Conservation (phyloP, 495 filamentous ascomycete genomes). For the Talaromyces stipitatus region DNA sequence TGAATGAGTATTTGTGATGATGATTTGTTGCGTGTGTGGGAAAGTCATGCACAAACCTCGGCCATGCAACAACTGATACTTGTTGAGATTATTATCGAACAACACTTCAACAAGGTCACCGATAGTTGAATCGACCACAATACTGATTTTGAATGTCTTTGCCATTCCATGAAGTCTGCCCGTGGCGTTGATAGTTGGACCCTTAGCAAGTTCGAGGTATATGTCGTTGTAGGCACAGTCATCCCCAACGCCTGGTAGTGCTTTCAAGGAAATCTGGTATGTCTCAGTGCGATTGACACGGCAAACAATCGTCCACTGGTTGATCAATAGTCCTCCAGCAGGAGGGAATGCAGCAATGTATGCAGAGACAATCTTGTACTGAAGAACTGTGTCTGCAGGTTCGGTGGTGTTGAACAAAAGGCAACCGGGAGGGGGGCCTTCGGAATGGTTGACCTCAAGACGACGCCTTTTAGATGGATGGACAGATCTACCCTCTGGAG, state of each 20-base stretch:
- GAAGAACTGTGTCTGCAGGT: no score
- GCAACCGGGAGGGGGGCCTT: no score
- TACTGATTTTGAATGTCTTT: neutral
- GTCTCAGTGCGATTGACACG: neutral
- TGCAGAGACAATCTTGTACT: neutral
- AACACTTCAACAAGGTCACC: neutral
- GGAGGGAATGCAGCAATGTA: neutral
- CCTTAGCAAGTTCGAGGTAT: neutral
- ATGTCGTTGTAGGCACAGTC: neutral
- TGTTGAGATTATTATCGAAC: neutral
- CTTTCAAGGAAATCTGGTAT: neutral
- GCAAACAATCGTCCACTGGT: neutral
- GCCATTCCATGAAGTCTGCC: neutral
- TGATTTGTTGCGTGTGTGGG: neutral
- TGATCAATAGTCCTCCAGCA: neutral
- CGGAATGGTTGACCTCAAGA: no score
- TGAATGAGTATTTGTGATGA: neutral
- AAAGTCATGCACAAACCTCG: neutral
- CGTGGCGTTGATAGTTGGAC: neutral
- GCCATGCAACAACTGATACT: neutral
- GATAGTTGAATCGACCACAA: neutral
- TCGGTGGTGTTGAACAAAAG: no score
- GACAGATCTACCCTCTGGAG: no score
- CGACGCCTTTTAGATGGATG: no score
- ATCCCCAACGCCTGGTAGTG: neutral